Evolutionary conservation across 2,329 filamentous ascomycete genomes (phyloP), one percentile per base, ranked within the genome.

Genomic region (Beauveria sp.): DNA sequence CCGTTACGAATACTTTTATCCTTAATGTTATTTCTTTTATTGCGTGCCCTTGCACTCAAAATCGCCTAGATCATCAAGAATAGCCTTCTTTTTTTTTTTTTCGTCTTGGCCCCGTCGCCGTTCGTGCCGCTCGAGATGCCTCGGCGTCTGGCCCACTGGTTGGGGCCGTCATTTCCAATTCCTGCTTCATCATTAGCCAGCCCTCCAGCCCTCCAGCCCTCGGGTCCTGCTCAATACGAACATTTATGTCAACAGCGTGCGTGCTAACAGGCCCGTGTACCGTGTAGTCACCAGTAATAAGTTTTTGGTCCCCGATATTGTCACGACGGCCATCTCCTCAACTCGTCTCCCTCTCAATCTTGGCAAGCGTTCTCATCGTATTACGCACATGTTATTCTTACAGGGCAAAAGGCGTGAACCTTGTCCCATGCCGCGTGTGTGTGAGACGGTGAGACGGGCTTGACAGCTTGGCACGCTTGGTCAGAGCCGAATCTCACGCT

Each of bases 111-210:
- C 48, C 48, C n/a, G 5, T 41, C 8, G 26, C 37, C 16, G 20
- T 12, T 10, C 24, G n/a, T 9, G 26, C 37, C 16, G 14, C 22
- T 10, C 24, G n/a, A 43, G 22, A 56, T 50, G 55, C 44, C 55
- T 58, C 46, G 22, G 52, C 30, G 46, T 22, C 22, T 58, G 55
- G 55, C 22, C 30, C 28, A 57, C 44, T 56, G 43, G 5, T n/a
- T 24, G 22, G 34, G 28, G 20, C 20, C 16, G 28, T 51, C 47
- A 58, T 58, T 58, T 58, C 46, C 55, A 58, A 58, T 58, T 51
- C 44, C 55, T 58, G 22, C 47, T 58, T 43, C 46, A 43, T 41
- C 34, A 58, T 58, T 58, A 50, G 55, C 55, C 55, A 9, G 34
- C 34, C n/a, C n/a, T 2, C 43, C 53, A 40, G 24, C 12, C 22